Percentiles rank a stretch among this genome's conserved stretches.
These are phyloP conservation scores for Austroboletus olivaceoglutinosus DNA, from an alignment of 1,284 basidiomycete genomes.

Conservation along the genomic window DNA sequence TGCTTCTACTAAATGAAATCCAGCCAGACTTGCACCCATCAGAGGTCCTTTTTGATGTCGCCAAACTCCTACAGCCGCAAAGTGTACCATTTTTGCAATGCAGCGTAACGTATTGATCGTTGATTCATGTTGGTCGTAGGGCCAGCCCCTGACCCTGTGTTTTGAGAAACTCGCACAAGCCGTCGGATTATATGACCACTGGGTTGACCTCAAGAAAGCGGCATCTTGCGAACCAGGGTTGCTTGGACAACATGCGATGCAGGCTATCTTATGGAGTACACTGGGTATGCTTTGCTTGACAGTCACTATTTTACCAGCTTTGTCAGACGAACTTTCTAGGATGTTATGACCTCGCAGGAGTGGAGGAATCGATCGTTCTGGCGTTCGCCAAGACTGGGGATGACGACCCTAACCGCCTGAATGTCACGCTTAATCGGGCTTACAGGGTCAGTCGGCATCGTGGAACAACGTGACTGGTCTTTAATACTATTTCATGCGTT, in stretches of 20 bases:
- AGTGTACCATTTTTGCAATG: slow-evolving; percentile 20
- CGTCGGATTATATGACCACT: slow-evolving; percentile 67
- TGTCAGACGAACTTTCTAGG: slow-evolving; percentile 41
- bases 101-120: background rate
- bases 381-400: slow-evolving; percentile 59
- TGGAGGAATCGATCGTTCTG: slow-evolving; percentile 69
- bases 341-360: slow-evolving; percentile 58
- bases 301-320: background rate
- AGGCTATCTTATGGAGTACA: slow-evolving; percentile 67
- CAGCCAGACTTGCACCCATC: slow-evolving; percentile 72
- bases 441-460: slow-evolving; percentile 48
- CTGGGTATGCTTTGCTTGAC: slow-evolving; percentile 45
- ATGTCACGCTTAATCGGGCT: slow-evolving; percentile 60
- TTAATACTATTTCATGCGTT: slow-evolving; percentile 13
- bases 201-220: slow-evolving; percentile 55
- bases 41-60: slow-evolving; percentile 68
- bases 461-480: slow-evolving; percentile 6
- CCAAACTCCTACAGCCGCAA: slow-evolving; percentile 34
- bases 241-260: slow-evolving; percentile 69
- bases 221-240: slow-evolving; percentile 55
- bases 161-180: slow-evolving; percentile 69
- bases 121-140: slow-evolving; percentile 41
- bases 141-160: slow-evolving; percentile 67
- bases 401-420: slow-evolving; percentile 60
- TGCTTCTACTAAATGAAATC: slow-evolving; percentile 65